Percentiles rank a stretch among this genome's conserved stretches.
These are phyloP conservation scores for Cruciata laevipes DNA, from an alignment of 257 asterid species.

Conservation along the genomic window DNA sequence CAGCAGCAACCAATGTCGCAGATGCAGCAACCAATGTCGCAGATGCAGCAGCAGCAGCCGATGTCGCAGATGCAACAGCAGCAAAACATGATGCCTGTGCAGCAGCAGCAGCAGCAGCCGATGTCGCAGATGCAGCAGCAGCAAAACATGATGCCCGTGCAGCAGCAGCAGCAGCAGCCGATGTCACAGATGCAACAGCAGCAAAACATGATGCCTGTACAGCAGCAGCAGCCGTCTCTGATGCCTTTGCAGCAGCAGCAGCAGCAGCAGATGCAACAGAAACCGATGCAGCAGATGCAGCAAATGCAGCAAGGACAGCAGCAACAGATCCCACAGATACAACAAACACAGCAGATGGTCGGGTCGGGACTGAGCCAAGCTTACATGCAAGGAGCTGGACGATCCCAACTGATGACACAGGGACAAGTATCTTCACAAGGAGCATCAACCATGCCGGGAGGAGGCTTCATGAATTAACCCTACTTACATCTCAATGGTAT, in stretches of 20 bases:
- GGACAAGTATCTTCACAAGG: slow-evolving; percentile 83
- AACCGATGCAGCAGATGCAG: slow-evolving; percentile 18
- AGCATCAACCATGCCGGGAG: slow-evolving; percentile 52
- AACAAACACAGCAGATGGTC: slow-evolving; percentile 47
- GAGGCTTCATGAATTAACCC: slow-evolving; percentile 50
- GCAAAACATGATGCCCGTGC: slow-evolving; percentile 22
- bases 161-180: slow-evolving; percentile 27
- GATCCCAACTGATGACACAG: slow-evolving; percentile 60
- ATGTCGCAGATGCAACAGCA: slow-evolving; percentile 24
- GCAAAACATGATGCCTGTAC: slow-evolving; percentile 6
- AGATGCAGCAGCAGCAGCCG: slow-evolving; percentile 27
- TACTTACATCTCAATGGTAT: neutral
- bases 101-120: slow-evolving; percentile 28
- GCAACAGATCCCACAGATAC: slow-evolving; percentile 15
- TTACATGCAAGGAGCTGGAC: slow-evolving; percentile 62
- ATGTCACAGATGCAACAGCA: slow-evolving; percentile 23
- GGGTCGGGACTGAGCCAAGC: slow-evolving; percentile 58
- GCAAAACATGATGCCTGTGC: slow-evolving; percentile 6
- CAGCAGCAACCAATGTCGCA: slow-evolving; percentile 22
- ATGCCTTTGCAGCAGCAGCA: slow-evolving; percentile 20
- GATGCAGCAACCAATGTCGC: slow-evolving; percentile 25
- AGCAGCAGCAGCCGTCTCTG: slow-evolving; percentile 39
- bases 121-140: slow-evolving; percentile 20
- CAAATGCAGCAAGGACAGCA: slow-evolving; percentile 8
- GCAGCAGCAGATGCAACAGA: slow-evolving; percentile 10